These are phyloP conservation scores for Fusarium sp. DNA, from an alignment of 2,329 filamentous ascomycete genomes.

Conservation along the genomic window DNA sequence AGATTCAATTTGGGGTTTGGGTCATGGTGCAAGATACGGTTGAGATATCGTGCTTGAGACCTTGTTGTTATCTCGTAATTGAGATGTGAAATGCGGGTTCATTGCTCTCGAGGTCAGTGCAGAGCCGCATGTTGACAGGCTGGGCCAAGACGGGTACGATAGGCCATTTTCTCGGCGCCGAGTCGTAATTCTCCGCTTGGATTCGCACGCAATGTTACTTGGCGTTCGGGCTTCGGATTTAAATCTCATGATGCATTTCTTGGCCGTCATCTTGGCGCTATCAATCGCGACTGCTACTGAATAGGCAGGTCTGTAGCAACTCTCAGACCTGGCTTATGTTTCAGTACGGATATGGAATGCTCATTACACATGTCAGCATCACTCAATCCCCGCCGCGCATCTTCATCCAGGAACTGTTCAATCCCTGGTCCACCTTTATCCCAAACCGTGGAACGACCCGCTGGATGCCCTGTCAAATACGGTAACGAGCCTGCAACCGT, in stretches of 20 bases:
- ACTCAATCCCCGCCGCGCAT: background rate
- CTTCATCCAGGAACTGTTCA: background rate
- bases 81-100: background rate
- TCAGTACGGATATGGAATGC: background rate
- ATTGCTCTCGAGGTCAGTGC: background rate
- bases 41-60: constrained; percentile 20
- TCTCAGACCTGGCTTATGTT: background rate
- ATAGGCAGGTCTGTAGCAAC: constrained; percentile 17
- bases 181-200: background rate
- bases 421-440: background rate
- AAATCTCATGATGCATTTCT: background rate
- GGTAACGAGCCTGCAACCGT: background rate
- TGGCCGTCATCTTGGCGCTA: background rate
- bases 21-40: constrained; percentile 9
- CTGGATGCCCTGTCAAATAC: background rate
- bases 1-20: constrained; percentile 9
- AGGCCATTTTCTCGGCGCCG: constrained; percentile 5
- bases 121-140: constrained; percentile 11
- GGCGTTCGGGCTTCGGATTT: background rate
- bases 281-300: background rate
- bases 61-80: constrained; percentile 11
- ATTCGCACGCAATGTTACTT: constrained; percentile 17
- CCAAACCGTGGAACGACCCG: background rate
- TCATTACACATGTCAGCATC: constrained; percentile 1
- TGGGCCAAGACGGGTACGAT: background rate